Conservation (phyloP, 805 yeast genomes). For the Nakazawaea siamensis region DNA sequence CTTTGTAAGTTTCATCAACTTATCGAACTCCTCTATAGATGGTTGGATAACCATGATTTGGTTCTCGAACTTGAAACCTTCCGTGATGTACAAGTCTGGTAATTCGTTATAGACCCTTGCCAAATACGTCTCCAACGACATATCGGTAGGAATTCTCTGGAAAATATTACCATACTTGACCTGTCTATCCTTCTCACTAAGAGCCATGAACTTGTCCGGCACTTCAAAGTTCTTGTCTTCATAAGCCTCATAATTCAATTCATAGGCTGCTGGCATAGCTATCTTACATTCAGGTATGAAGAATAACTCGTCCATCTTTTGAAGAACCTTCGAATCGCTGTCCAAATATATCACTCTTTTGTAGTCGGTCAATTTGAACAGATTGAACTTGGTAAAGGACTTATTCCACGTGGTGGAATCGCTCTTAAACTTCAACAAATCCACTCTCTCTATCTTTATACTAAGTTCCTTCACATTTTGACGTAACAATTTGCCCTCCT, state of each 20-base stretch:
- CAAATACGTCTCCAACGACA: background rate
- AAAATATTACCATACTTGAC: background rate
- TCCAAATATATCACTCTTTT: conserved; percentile 51
- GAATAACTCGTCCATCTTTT: conserved; percentile 41
- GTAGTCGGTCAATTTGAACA: conserved; percentile 40
- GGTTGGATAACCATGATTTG: conserved; percentile 60
- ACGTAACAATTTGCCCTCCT: conserved; percentile 9
- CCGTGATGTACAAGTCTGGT: conserved; percentile 22
- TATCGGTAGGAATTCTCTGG: conserved; percentile 8
- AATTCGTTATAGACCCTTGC: conserved; percentile 26
- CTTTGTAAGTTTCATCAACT: conserved; percentile 17
- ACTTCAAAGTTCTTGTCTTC: conserved; percentile 7
- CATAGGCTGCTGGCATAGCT: conserved; percentile 38
- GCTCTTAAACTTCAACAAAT: conserved; percentile 13
- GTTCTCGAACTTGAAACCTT: conserved; percentile 23
- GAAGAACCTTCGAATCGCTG: conserved; percentile 38
- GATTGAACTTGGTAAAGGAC: conserved; percentile 47
- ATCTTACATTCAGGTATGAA: conserved; percentile 38
- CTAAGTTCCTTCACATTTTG: conserved; percentile 12
- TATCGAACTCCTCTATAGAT: conserved; percentile 16
- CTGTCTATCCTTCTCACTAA: conserved; percentile 11
- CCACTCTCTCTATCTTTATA: conserved; percentile 23
- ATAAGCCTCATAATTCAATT: conserved; percentile 23
- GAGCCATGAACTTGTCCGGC: conserved; percentile 8
- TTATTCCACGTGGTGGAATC: conserved; percentile 33